Percentiles rank a stretch among this genome's conserved stretches.
phyloP scores from a whole-genome alignment of 352 stramenopile species.

The Globisporangium sylvaticum region DNA sequence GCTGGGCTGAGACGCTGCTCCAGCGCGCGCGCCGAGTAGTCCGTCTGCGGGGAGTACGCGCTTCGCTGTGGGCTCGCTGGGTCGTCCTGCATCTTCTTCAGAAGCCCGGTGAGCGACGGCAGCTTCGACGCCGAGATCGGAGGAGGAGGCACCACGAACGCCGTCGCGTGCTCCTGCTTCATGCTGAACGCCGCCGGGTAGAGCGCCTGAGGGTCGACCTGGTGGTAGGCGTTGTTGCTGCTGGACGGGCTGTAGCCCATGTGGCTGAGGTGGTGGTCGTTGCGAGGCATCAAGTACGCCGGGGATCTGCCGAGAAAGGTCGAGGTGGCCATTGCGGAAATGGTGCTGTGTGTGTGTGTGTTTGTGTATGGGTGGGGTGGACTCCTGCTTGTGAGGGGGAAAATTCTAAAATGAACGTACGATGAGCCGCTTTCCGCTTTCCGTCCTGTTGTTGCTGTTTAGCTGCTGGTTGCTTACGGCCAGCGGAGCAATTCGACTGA shows the following conservation, averaged over 20 bases:
- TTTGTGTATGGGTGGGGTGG: background rate
- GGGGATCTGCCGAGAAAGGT: slow-evolving; percentile 23
- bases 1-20: slow-evolving; percentile 26
- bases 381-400: background rate
- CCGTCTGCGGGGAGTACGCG: slow-evolving; percentile 3
- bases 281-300: slow-evolving; percentile 22
- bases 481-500: background rate
- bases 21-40: slow-evolving; percentile 1
- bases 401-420: slow-evolving; percentile 11
- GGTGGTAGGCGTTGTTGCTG: background rate
- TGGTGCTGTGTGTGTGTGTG: background rate
- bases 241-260: slow-evolving; percentile 21
- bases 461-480: background rate
- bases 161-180: slow-evolving; percentile 6
- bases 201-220: slow-evolving; percentile 7
- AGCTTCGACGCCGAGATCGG: slow-evolving; percentile 35
- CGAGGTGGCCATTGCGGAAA: slow-evolving; percentile 14
- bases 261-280: slow-evolving; percentile 19
- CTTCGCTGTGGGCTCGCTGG: slow-evolving; percentile 16
- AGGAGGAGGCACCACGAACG: slow-evolving; percentile 21
- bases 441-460: background rate
- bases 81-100: slow-evolving; percentile 57
- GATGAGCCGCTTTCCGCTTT: background rate
- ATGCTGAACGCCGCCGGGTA: slow-evolving; percentile 6
- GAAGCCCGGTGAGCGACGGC: slow-evolving; percentile 56